A percentile compares a stretch with the other conserved stretches of the same genome.
phyloP scores from a whole-genome alignment of 2,329 filamentous ascomycete genomes.

The Botrytis tulipae region DNA sequence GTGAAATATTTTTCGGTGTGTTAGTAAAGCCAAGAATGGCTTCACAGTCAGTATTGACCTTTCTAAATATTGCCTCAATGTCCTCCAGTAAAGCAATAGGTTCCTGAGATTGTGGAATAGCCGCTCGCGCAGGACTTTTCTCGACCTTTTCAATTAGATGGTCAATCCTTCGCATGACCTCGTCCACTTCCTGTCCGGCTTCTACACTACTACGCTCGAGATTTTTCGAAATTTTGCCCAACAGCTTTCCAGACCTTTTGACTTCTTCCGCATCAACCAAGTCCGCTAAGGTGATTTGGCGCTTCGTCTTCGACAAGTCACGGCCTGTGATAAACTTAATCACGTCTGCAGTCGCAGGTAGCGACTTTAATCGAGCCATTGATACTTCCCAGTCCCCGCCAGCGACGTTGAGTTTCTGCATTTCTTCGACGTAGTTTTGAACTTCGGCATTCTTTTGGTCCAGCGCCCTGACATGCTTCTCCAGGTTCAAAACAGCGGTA shows the following conservation, averaged over 20 bases:
- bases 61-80: constrained; percentile 80
- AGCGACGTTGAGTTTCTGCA: constrained; percentile 67
- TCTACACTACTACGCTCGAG: constrained; percentile 60
- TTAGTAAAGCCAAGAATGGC: constrained; percentile 68
- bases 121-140: constrained; percentile 53
- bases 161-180: constrained; percentile 61
- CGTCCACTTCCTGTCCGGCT: constrained; percentile 58
- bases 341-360: constrained; percentile 66
- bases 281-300: constrained; percentile 64
- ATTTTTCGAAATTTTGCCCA: constrained; percentile 55
- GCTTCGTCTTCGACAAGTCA: constrained; percentile 44
- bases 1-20: constrained; percentile 62
- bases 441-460: constrained; percentile 71
- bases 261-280: constrained; percentile 74
- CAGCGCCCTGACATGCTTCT: constrained; percentile 68
- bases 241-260: constrained; percentile 67
- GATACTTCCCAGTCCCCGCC: constrained; percentile 67
- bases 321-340: constrained; percentile 61
- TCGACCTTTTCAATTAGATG: constrained; percentile 63
- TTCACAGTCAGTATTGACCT: constrained; percentile 83
- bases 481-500: constrained; percentile 82
- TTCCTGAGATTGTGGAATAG: constrained; percentile 59
- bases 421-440: constrained; percentile 66
- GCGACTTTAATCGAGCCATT: constrained; percentile 60
- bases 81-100: constrained; percentile 72